Base-by-base conservation (phyloP, 805 yeast genomes). In the Cyberlindnera sargentensis region DNA sequence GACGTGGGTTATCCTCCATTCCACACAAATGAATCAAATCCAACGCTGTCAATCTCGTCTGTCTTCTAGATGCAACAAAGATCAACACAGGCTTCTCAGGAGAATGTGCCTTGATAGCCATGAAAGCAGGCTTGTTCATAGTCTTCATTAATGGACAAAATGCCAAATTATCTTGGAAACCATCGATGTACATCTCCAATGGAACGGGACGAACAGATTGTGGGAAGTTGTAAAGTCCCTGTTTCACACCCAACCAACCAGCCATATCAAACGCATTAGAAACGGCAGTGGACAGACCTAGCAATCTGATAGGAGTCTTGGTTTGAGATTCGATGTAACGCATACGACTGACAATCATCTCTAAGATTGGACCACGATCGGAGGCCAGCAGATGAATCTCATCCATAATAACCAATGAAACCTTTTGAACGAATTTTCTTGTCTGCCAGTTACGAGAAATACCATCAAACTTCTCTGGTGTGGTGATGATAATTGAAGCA, bases 381-480 rank as follows among this genome's bases (percentile, higher is more conserved):
- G 93, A 98, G 53, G 95, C 98, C 44, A 93, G 72, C 54, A 93
- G 70, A 72, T 93, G 99, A 2, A 93, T 97, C 66, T 93, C 99
- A 70, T 93, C 99, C 52, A 91, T 90, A 45, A 93, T 87, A 41
- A 93, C 71, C 27, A 91, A 68, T 57, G 83, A 85, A 8, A 93
- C 95, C 55, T 88, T 87, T 23, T 87, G 80, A 3, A 87, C 87
- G 42, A 90, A 66, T 54, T 88, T 79, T 58, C 90, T 96, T 34
- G 96, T 96, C 50, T 76, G 83, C 48, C 90, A 81, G 58, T 93
- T 93, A 62, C 98, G 78, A 0, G 99, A 90, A 3, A 93, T 96
- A 11, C 95, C 97, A 65, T 89, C 97, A 95, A 96, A 89, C 61
- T 89, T 89, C 60, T 89, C 97, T 0, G 97, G 97, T 0, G 97